Evolutionary conservation across 2,329 filamentous ascomycete genomes (phyloP).

Genomic region (Neopestalotiopsis sp.): DNA sequence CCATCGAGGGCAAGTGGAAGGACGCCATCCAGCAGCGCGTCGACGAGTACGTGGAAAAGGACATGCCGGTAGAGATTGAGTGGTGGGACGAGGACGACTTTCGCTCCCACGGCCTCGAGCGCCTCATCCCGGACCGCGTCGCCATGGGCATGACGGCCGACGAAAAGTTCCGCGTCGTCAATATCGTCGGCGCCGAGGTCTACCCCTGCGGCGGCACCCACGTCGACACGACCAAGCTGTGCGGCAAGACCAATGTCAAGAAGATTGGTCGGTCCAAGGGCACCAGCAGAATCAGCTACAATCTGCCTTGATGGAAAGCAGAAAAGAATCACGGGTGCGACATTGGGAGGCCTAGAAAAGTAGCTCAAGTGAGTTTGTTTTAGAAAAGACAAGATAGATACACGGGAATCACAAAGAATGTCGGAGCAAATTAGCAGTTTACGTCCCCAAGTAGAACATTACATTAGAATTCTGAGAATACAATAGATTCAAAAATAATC

Average conservation of each 20-base stretch:
- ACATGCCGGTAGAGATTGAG: conserved; percentile 66
- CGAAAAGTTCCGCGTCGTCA: conserved; percentile 69
- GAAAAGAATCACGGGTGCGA: background rate
- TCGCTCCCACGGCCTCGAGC: conserved; percentile 54
- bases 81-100: conserved; percentile 74
- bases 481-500: too few relatives aligned
- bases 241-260: conserved; percentile 67
- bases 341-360: background rate
- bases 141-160: conserved; percentile 44
- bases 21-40: conserved; percentile 65
- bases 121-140: conserved; percentile 58
- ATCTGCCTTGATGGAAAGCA: conserved; percentile 22
- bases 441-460: too few relatives aligned
- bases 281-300: conserved; percentile 62
- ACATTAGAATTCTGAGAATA: too few relatives aligned
- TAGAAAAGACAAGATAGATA: background rate
- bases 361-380: background rate
- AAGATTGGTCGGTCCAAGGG: conserved; percentile 72
- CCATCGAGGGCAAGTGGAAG: conserved; percentile 69
- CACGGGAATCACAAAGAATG: too few relatives aligned
- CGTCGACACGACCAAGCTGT: conserved; percentile 64
- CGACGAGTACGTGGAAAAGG: conserved; percentile 61
- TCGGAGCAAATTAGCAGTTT: too few relatives aligned
- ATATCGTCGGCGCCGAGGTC: conserved; percentile 70
- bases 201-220: conserved; percentile 82